Conservation (phyloP, 2,329 filamentous ascomycete genomes). For the Sporothrix sp. region DNA sequence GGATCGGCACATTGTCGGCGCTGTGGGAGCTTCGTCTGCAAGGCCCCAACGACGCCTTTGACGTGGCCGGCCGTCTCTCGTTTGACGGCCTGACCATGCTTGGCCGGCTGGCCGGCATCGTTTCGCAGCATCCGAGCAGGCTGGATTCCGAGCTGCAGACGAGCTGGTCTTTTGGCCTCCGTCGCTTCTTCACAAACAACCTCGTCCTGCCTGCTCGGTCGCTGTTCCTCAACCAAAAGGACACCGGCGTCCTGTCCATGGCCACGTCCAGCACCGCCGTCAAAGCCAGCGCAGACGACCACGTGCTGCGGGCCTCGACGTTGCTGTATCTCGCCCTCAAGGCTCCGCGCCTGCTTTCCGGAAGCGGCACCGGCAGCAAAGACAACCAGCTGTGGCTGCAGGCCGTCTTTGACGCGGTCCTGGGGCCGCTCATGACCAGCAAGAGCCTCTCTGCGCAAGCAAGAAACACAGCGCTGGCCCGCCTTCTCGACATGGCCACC, state of each 20-base stretch:
- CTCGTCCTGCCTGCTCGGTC: constrained; percentile 43
- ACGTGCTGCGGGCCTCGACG: constrained; percentile 30
- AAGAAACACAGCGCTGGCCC: constrained; percentile 19
- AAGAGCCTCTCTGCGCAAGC: not conserved
- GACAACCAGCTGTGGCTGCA: constrained; percentile 33
- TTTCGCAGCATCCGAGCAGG: not conserved
- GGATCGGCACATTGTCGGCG: constrained; percentile 36
- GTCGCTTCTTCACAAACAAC: constrained; percentile 39
- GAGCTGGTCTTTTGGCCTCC: constrained; percentile 38
- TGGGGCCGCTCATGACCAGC: constrained; percentile 21
- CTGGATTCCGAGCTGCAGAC: constrained; percentile 22
- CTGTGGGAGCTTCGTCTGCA: constrained; percentile 49
- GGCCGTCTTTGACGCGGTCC: constrained; percentile 26
- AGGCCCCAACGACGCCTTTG: constrained; percentile 35
- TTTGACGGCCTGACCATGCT: constrained; percentile 31
- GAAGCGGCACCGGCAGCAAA: constrained; percentile 24
- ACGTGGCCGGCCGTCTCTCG: constrained; percentile 41
- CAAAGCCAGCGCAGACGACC: not conserved
- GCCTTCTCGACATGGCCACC: constrained; percentile 26
- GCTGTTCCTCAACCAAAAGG: constrained; percentile 34
- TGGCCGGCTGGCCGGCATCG: constrained; percentile 25
- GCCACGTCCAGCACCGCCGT: not conserved
- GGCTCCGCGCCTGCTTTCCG: constrained; percentile 23
- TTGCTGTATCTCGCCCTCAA: constrained; percentile 35
- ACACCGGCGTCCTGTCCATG: constrained; percentile 14